Evolutionary conservation across 345 rosid species (phyloP).

Genomic region (Aquilaria sinensis): DNA sequence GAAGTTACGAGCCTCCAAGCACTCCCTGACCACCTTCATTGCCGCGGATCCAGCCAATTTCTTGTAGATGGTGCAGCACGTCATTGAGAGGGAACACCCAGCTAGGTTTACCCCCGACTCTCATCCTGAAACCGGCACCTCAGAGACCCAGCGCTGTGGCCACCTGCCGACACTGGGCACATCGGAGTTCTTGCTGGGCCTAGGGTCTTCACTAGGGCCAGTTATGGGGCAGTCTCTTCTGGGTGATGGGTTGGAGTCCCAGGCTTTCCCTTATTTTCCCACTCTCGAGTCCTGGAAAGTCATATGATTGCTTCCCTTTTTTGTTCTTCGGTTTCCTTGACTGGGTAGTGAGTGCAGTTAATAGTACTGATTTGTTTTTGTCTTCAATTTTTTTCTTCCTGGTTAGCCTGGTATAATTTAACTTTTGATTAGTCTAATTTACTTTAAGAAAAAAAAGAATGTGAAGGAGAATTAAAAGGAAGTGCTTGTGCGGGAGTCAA

Average conservation of each 20-base stretch:
- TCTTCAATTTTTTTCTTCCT: neutral
- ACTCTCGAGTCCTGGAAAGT: slow-evolving; percentile 87
- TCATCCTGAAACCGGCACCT: too few species aligned
- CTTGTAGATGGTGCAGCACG: slow-evolving; percentile 74
- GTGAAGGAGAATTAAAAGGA: too few species aligned
- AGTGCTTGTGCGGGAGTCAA: too few species aligned
- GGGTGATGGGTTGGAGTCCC: slow-evolving; percentile 8
- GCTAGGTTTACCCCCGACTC: slow-evolving; percentile 3
- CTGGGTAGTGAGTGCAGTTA: neutral
- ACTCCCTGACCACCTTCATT: slow-evolving; percentile 58
- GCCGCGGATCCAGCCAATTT: slow-evolving; percentile 66
- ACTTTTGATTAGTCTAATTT: neutral
- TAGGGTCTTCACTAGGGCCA: slow-evolving; percentile 22
- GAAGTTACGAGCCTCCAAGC: slow-evolving; percentile 48
- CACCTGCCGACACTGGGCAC: slow-evolving; percentile 57
- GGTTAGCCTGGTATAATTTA: too few species aligned
- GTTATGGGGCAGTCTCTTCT: slow-evolving; percentile 2
- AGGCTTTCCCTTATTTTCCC: slow-evolving; percentile 43
- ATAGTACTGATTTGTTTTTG: neutral
- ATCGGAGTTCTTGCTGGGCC: slow-evolving; percentile 41
- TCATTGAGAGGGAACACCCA: slow-evolving; percentile 36
- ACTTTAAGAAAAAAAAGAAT: too few species aligned
- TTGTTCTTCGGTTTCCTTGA: neutral
- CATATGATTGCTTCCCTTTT: slow-evolving; percentile 10
- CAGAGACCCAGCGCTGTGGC: neutral